Evolutionary conservation across 163 green algal species (phyloP).

Genomic region (Botryococcus braunii): DNA sequence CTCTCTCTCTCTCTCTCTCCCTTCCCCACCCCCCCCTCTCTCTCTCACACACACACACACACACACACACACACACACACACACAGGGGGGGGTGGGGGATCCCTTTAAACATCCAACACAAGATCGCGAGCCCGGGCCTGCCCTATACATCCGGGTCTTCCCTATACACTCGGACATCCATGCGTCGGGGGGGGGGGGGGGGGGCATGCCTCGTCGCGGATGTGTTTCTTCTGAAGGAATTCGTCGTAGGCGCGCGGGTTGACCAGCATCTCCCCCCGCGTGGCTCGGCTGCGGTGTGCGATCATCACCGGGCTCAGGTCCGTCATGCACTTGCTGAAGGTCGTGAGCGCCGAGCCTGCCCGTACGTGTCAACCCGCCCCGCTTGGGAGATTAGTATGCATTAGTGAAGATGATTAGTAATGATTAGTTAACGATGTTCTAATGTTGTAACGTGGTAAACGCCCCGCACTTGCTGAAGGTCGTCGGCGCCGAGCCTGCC

Average conservation of each 20-base stretch:
- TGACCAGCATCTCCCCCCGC: conserved; percentile 40
- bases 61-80: neutral
- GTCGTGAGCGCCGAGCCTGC: conserved; percentile 39
- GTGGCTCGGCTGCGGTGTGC: conserved; percentile 26
- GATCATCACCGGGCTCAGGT: conserved; percentile 32
- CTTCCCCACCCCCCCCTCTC: neutral
- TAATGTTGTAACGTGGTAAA: no score
- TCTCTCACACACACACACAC: neutral
- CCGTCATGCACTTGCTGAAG: conserved; percentile 28
- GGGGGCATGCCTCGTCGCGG: conserved; percentile 15
- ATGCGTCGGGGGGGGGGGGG: neutral
- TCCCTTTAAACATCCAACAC: neutral
- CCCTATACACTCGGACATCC: neutral
- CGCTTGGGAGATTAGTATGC: no score
- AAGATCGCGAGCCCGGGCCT: neutral
- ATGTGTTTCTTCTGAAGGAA: conserved; percentile 22
- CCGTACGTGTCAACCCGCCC: no score
- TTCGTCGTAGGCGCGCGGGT: conserved; percentile 11
- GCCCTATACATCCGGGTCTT: neutral
- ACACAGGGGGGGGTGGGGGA: neutral
- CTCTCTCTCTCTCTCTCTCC: no score
- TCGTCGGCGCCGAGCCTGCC: no score
- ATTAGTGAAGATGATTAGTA: no score
- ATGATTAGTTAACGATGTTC: no score
- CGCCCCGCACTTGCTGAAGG: no score